Base-by-base conservation (phyloP, 2,329 filamentous ascomycete genomes). In the Thielaviopsis cerberus region DNA sequence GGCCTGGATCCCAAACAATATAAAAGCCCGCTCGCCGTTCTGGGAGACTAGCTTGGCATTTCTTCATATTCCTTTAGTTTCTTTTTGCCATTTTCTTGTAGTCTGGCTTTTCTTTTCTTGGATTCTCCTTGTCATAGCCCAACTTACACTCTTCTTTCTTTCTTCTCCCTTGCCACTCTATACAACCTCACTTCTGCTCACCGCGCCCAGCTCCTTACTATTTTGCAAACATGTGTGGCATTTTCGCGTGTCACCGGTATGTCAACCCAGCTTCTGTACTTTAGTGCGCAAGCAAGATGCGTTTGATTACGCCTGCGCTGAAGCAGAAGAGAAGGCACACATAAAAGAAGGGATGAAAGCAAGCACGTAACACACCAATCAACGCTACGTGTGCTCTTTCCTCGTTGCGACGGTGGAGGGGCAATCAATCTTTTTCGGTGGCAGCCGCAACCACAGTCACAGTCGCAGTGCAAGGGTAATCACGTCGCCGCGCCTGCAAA, bases 181-280 rank as follows among this genome's bases (percentile, higher is more conserved):
- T 17, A 27, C 30, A 23, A 13, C n/a, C 23, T 24, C 37, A n/a
- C 34, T 52, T 51, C n/a, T 41, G 8, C 11, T 54, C 51, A 53
- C 22, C 34, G 8, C 34, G 13, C 11, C 24, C 26, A 48, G 25
- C 26, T 41, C 57, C 20, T 48, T 10, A 11, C 34, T n/a, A n/a
- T 5, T 23, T 22, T 22, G 6, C 10, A 55, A 50, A 71, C 66
- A 95, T 95, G 89, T 95, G 89, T 84, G 89, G 89, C 73, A 94
- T 96, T 69, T 96, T 96, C 73, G 90, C 88, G 67, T 96, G 90
- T 74, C 88, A 96, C 74, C 77, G 80, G 89, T 94, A 74, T 70
- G 82, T 78, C 45, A 53, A 26, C 48, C 54, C 48, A 51, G 51
- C 58, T 53, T 22, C 25, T 53, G 24, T 30, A n/a, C 22, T 26